Conservation (phyloP, 495 filamentous ascomycete genomes). For the Podospora sp. region DNA sequence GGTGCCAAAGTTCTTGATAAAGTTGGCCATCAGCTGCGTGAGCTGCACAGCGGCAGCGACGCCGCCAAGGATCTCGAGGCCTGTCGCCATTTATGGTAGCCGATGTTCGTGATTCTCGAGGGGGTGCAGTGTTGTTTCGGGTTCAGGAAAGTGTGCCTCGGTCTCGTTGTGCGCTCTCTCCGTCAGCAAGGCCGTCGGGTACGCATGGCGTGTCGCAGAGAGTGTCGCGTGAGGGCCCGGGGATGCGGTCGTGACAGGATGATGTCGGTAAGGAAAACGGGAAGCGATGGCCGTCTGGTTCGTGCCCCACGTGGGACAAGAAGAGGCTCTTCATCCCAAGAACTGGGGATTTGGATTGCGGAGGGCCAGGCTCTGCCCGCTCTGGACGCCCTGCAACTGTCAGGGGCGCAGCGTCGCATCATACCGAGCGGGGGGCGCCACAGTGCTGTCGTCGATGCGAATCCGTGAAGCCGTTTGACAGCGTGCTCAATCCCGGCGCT, state of each 20-base stretch:
- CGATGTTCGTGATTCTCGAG: too few relatives aligned
- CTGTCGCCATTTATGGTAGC: constrained; percentile 11
- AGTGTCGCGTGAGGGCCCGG: constrained; percentile 10
- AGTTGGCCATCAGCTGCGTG: constrained; percentile 10
- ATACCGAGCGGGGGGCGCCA: background rate
- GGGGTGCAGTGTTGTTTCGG: too few relatives aligned
- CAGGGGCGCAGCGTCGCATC: constrained; percentile 13
- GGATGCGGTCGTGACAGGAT: background rate
- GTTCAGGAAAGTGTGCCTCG: background rate
- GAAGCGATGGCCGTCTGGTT: background rate
- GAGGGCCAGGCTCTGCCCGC: background rate
- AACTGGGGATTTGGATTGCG: background rate
- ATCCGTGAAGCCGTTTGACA: constrained; percentile 5
- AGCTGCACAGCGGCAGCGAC: constrained; percentile 15
- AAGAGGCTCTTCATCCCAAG: background rate
- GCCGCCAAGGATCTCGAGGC: constrained; percentile 16
- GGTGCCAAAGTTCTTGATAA: constrained; percentile 15
- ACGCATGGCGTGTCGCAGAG: constrained; percentile 7
- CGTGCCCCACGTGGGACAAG: background rate
- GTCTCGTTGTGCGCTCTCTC: background rate
- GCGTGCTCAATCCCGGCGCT: constrained; percentile 7
- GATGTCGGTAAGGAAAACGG: background rate
- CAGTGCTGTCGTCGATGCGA: constrained; percentile 6
- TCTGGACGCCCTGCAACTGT: background rate
- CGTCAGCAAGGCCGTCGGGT: background rate